Base-by-base conservation (phyloP, 257 asterid genomes). In the Solanum etuberosum region DNA sequence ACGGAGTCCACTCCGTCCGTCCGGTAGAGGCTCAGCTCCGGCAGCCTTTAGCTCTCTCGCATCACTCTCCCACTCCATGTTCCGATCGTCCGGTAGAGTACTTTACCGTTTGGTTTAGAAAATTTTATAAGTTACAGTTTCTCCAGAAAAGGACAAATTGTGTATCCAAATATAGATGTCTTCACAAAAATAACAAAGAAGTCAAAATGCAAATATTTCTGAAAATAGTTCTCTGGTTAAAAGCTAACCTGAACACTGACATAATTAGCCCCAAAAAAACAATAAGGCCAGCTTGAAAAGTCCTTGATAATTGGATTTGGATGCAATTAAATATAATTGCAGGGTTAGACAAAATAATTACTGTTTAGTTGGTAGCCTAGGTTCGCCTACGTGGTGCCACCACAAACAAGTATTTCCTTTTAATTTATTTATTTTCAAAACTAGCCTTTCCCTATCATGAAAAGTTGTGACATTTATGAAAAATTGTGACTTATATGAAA, bases 61-160 rank as follows among this genome's bases (percentile, higher is more conserved):
- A 74, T 90, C 90, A 29, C 85, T 87, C 73, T 89, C 90, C 92
- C 89, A 89, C 91, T 91, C 87, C 93, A 91, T 90, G 78, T 85
- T 54, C 87, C 82, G 31, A 31, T 81, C 70, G 54, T 37, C 82
- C 54, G 31, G 31, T 18, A 10, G 29, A 73, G 29, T 73, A 73
- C 81, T 35, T 35, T 35, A 8, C 78, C 8, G 25, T 34, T 71
- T 32, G 40, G 77, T 32, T 72, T 72, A 72, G 16, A 12, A 46
- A 43, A 27, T 2, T 3, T 78, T 78, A 4, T 1, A 61, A 61
- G 31, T 61, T 2, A 5, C 68, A 38, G 5, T 25, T 40, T 3
- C 54, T 46, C 32, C 57, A 32, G 14, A 57, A 18, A 10, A 37
- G 12, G 35, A 43, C 8, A 25, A 78, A 78, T 27, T 27, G 38